These are phyloP conservation scores for Dictyostelium firmibasis DNA, from an alignment of 78 protist genomes.

Conservation along the genomic window DNA sequence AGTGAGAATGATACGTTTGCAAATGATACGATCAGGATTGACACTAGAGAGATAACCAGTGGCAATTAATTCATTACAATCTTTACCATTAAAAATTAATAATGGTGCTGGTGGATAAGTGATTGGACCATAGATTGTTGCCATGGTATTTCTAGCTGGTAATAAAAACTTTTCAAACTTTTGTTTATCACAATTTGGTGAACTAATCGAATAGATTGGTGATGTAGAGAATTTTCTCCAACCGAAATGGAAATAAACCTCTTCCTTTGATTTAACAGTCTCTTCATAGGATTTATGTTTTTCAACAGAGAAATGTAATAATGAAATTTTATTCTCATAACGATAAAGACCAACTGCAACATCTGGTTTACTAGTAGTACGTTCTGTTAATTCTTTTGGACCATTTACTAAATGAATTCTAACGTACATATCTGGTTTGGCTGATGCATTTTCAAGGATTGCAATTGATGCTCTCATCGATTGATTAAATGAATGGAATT, in stretches of 20 bases:
- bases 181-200: slow-evolving; percentile 84
- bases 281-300: slow-evolving; percentile 73
- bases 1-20: slow-evolving; percentile 95
- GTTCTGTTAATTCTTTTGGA: not conserved
- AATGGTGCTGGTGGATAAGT: slow-evolving; percentile 87
- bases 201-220: slow-evolving; percentile 87
- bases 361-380: not conserved
- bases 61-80: slow-evolving; percentile 75
- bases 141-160: slow-evolving; percentile 65
- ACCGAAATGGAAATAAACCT: slow-evolving; percentile 78
- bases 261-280: slow-evolving; percentile 82
- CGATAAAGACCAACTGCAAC: slow-evolving; percentile 79
- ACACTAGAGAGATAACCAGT: slow-evolving; percentile 82
- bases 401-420: slow-evolving; percentile 64
- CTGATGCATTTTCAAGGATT: slow-evolving; percentile 43
- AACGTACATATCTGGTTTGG: slow-evolving; percentile 74
- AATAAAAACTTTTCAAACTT: slow-evolving; percentile 88
- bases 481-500: slow-evolving; percentile 88
- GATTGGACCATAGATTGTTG: slow-evolving; percentile 92
- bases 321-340: slow-evolving; percentile 95
- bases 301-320: slow-evolving; percentile 87
- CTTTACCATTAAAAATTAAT: slow-evolving; percentile 73
- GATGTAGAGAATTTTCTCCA: slow-evolving; percentile 69
- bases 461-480: slow-evolving; percentile 42
- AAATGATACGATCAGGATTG: slow-evolving; percentile 94